Base-by-base conservation (phyloP, 140 eudicot genomes). In the Ambrosia hybrid region DNA sequence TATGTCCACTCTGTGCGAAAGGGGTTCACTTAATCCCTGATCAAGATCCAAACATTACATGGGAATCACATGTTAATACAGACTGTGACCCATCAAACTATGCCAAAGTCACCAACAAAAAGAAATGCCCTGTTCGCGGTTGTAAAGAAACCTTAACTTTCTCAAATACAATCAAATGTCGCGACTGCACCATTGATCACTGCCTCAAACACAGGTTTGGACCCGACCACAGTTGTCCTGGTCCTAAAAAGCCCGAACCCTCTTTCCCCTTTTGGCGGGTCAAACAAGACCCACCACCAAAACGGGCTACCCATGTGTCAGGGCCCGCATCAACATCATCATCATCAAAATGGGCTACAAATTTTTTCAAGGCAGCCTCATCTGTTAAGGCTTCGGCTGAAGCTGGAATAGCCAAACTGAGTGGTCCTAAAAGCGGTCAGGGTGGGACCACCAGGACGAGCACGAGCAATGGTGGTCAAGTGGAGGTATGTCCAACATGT, bases 1-100 rank as follows among this genome's bases (percentile, higher is more conserved):
- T 94, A 59, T 94, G 99, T 68, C 99, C 99, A 11, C 91, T 90
- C 2, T 94, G 99, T n/a, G 99, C 99, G 3, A 94, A 90, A 41
- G 99, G 97, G 30, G 99, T 94, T 33, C 95, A 91, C 68, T 70
- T 94, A 55, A 51, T 85, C 81, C 95, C 94, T 0, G 94, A 84
- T 33, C 97, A 94, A 82, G 89, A 94, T 75, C 96, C 97, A 10
- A 94, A 94, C 61, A 86, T 94, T 61, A 87, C 99, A 11, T 94
- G 99, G 97, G 99, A 94, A 66, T 84, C 94, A 1, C 99, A 94
- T 65, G 95, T 94, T 5, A 94, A 90, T 67, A 88, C 82, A 10
- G 97, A 84, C 10, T 94, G 99, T 57, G 99, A 94, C 73, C 99
- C 99, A 8, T 76, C 99, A 67, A 94, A 94, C 83, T 94, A 88